A percentile compares a stretch with the other conserved stretches of the same genome.
Evolutionary conservation across 2,329 filamentous ascomycete species (phyloP).

Genomic region (Penicillium expansum): DNA sequence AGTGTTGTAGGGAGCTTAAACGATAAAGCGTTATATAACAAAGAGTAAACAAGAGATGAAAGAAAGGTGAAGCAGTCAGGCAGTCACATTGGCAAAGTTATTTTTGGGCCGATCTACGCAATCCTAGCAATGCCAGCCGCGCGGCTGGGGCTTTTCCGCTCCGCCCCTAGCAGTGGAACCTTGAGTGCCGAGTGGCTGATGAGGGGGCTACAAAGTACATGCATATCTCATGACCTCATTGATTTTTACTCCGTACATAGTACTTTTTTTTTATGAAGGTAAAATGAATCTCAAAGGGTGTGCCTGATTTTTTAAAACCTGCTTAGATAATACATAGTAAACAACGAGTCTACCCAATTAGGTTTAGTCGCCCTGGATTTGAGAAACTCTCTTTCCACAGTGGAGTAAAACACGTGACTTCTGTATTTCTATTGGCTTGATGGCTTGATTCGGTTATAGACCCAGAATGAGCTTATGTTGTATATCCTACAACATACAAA

Average conservation of each 20-base stretch:
- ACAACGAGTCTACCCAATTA: background rate
- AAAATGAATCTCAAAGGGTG: background rate
- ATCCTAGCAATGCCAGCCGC: conserved; percentile 28
- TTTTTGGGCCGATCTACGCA: conserved; percentile 25
- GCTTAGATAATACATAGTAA: background rate
- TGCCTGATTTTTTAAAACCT: background rate
- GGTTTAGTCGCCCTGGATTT: background rate
- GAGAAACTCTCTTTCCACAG: no score
- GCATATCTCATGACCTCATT: background rate
- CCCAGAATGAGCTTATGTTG: no score
- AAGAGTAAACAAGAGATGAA: background rate
- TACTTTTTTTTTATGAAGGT: background rate
- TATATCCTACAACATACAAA: no score
- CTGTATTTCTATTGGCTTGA: background rate
- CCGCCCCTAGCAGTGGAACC: conserved; percentile 1
- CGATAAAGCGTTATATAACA: background rate
- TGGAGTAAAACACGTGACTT: background rate
- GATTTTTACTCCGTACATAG: no score
- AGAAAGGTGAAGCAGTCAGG: conserved; percentile 10
- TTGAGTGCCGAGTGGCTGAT: background rate
- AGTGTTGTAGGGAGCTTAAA: background rate
- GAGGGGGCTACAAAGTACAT: no score
- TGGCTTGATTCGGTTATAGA: no score
- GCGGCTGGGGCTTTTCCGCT: conserved; percentile 15
- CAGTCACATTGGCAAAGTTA: conserved; percentile 24